phyloP scores from a whole-genome alignment of 176 grass and related monocot species.

The Puccinellia tenuiflora region DNA sequence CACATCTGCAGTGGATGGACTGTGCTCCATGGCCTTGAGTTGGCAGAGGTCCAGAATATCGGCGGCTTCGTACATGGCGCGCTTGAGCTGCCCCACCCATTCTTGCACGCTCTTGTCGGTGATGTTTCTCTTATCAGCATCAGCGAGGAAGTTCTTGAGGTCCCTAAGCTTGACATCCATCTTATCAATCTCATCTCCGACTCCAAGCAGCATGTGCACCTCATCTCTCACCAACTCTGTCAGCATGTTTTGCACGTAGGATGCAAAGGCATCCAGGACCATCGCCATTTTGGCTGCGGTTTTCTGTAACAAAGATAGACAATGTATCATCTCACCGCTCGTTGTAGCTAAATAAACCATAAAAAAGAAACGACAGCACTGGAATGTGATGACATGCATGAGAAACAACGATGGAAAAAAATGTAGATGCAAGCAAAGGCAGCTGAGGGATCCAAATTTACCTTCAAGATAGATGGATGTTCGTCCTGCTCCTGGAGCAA shows the following conservation, averaged over 20 bases:
- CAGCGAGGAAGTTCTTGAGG: neutral
- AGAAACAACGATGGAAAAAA: neutral
- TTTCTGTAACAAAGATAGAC: neutral
- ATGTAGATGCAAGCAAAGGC: neutral
- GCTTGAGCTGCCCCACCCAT: slow-evolving; percentile 6
- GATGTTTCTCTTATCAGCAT: slow-evolving; percentile 12
- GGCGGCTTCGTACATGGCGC: neutral
- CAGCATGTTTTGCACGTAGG: neutral
- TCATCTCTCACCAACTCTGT: neutral
- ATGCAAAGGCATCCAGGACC: slow-evolving; percentile 7
- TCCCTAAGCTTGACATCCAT: neutral
- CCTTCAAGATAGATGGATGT: neutral
- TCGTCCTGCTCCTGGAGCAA: neutral
- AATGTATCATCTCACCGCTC: neutral
- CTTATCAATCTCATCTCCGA: neutral
- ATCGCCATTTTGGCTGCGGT: slow-evolving; percentile 11
- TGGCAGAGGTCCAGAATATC: slow-evolving; percentile 16
- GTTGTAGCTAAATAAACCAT: neutral
- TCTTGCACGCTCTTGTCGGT: neutral
- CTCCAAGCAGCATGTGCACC: neutral
- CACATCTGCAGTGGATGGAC: neutral
- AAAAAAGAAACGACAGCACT: neutral
- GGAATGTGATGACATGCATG: neutral
- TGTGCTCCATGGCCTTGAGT: neutral
- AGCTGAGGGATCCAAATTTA: neutral